Conservation (phyloP, 768 basidiomycete species). For the Rhodotorula taiwanensis region DNA sequence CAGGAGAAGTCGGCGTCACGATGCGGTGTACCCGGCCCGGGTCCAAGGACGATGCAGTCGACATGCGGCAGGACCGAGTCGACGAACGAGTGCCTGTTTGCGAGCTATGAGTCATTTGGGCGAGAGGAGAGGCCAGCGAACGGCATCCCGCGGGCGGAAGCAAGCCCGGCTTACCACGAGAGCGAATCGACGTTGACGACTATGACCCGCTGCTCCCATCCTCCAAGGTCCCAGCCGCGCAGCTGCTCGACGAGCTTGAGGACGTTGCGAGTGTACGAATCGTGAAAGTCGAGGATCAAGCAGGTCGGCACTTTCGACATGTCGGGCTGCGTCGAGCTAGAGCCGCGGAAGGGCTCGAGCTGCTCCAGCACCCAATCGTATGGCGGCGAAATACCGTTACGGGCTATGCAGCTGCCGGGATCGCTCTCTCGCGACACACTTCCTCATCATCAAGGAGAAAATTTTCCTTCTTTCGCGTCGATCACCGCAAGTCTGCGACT, state of each 20-base stretch:
- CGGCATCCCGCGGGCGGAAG: too few relatives aligned
- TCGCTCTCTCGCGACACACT: too few relatives aligned
- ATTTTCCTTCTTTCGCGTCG: too few relatives aligned
- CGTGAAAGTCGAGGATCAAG: slow-evolving; percentile 30
- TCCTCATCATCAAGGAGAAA: too few relatives aligned
- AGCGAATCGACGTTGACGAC: slow-evolving; percentile 32
- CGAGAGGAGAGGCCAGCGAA: too few relatives aligned
- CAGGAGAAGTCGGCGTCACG: slow-evolving; percentile 30
- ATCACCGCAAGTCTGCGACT: too few relatives aligned
- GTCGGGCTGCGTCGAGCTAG: too few relatives aligned
- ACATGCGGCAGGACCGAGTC: slow-evolving; percentile 19
- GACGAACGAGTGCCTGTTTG: slow-evolving; percentile 29
- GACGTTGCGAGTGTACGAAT: slow-evolving; percentile 36
- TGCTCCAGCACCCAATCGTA: too few relatives aligned
- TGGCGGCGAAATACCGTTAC: too few relatives aligned
- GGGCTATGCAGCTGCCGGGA: too few relatives aligned
- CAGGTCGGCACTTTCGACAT: slow-evolving; percentile 8
- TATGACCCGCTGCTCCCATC: slow-evolving; percentile 19
- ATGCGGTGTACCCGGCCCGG: slow-evolving; percentile 34
- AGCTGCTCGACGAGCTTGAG: slow-evolving; percentile 17
- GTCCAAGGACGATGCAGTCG: slow-evolving; percentile 33
- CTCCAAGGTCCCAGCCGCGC: slow-evolving; percentile 28
- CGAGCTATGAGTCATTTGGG: neutral
- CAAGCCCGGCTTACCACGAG: slow-evolving; percentile 18
- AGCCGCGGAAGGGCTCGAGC: too few relatives aligned